Evolutionary conservation across 1,139 yeast species (phyloP), one percentile per base, ranked within the genome.

Genomic region (Zhuliangozyma parablackwelliae): DNA sequence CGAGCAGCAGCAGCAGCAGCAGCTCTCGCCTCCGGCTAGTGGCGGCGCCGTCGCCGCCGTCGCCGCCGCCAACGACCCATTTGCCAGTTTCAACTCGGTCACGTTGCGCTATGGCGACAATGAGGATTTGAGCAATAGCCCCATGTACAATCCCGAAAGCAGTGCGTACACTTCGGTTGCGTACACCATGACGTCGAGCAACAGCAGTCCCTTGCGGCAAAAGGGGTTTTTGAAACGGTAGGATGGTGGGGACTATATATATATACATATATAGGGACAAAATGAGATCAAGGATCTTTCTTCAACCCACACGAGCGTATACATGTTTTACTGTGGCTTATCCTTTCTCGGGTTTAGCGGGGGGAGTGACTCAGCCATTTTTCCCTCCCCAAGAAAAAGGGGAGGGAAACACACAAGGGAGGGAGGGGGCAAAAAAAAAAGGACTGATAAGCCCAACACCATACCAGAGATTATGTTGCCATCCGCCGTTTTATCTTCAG

Each of bases 81-180:
- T 92, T 61, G 83, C 80, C 38, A 80, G 80, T 51, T 92, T 92
- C 64, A 87, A 83, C 52, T 89, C 97, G 0, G 88, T 92, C 50
- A 87, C 96, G 3, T 68, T 92, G 51, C 88, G 88, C 51, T 92
- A 89, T 56, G 84, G 75, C 39, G 83, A 78, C 34, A 68, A 63
- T 30, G 41, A 35, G 26, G 48, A 50, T 34, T 52, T 50, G 13
- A 59, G 56, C 24, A 70, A 65, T 30, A 62, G 67, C 36, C 61
- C 75, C 1, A 63, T 74, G 52, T 49, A 48, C 32, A 77, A 74
- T 29, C 75, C 75, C 16, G 81, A 78, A 27, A 72, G 69, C 26
- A 72, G 74, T 26, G 61, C 78, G 8, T 78, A 77, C 49, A 82
- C 88, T 4, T 82, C 81, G 47, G 78, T 84, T 11, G 76, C 84